Evolutionary conservation across 306 rosid genomes (phyloP), one percentile per base, ranked within the genome.

Genomic region (Oxytropis ochrocephala): DNA sequence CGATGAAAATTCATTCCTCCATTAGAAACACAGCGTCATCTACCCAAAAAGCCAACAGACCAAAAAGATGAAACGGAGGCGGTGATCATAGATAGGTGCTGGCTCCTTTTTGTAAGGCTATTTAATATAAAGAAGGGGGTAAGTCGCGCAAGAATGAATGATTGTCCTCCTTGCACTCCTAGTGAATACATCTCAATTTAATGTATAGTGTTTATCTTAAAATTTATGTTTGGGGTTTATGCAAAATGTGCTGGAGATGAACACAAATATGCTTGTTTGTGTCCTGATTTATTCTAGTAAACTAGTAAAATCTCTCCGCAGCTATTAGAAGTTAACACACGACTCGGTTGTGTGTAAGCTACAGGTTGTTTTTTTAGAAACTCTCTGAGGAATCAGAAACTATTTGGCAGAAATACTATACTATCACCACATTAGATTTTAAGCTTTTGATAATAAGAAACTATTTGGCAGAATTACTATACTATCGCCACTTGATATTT

Each of bases 191-290:
- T 33, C 74, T 68, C 72, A 50, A 72, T 70, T 80, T 54, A 32
- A 75, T 84, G 88, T 84, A 81, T 84, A 84, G 66, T 41, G 41
- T 54, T 73, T 61, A 13, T 70, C 47, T 38, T 42, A 52, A 50
- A 57, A 63, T 70, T 75, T 51, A 41, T 13, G 55, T 42, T 4
- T 42, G 60, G 76, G 69, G 61, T 67, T 75, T 75, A 53, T 82
- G 81, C 83, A 36, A 65, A 65, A 52, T 48, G 69, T 67, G 64
- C 47, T 53, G 73, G 62, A 70, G 69, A 65, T 80, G 67, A 80
- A 80, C 70, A 47, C 79, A 78, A 60, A 74, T 61, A 69, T 84
- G 74, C 75, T 70, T 70, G 82, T 64, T 80, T 74, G 82, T 70
- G 72, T 48, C 78, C 70, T 69, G 67, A 21, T 78, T 70, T 74